These are phyloP conservation scores for Trypanosoma brucei DNA, from an alignment of 208 protist genomes.

Conservation along the genomic window DNA sequence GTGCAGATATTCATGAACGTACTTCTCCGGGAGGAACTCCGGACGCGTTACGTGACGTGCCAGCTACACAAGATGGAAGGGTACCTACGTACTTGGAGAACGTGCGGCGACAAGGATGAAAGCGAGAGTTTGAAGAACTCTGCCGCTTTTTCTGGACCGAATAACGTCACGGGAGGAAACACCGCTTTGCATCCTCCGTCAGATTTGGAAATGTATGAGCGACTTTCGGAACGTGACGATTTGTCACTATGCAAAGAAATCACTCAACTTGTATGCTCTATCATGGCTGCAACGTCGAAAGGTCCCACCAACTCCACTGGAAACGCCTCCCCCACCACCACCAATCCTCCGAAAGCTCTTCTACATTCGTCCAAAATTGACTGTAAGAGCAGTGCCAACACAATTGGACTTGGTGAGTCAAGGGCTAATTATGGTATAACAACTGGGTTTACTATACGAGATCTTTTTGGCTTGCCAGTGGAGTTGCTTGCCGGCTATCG, in stretches of 20 bases:
- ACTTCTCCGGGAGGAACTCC: conserved; percentile 70
- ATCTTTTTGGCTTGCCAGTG: conserved; percentile 10
- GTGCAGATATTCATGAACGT: conserved; percentile 80
- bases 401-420: no score
- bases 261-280: conserved; percentile 3
- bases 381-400: no score
- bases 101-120: conserved; percentile 16
- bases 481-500: background rate
- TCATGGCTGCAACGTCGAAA: background rate
- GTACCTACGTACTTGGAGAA: conserved; percentile 32
- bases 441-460: conserved; percentile 4
- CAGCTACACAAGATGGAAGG: conserved; percentile 52
- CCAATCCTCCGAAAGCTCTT: background rate
- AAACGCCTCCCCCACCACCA: background rate
- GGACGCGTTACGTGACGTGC: conserved; percentile 43
- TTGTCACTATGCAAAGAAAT: conserved; percentile 19
- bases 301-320: background rate
- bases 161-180: background rate
- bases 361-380: no score
- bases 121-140: conserved; percentile 12
- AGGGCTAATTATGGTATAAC: background rate
- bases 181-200: background rate
- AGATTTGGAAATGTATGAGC: conserved; percentile 4
- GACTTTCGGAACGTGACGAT: conserved; percentile 9
- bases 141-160: background rate